Conservation (phyloP, 768 basidiomycete genomes). For the Lentinula boryana region DNA sequence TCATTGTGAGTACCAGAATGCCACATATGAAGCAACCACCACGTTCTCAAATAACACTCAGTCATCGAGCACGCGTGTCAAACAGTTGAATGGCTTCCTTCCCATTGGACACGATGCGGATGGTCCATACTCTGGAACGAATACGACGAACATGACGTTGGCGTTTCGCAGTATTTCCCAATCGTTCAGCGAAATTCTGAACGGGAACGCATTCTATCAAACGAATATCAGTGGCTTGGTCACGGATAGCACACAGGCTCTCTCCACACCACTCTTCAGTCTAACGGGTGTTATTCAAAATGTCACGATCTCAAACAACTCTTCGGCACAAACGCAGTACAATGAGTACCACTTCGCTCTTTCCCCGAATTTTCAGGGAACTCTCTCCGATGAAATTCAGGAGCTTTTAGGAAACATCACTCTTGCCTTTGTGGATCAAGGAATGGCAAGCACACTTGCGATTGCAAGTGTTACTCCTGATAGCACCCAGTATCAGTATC, state of each 20-base stretch:
- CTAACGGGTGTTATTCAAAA: background rate
- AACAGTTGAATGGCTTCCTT: background rate
- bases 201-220: background rate
- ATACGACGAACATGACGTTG: background rate
- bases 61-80: background rate
- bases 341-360: background rate
- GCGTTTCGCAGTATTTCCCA: background rate
- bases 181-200: background rate
- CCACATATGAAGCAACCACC: background rate
- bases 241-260: background rate
- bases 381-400: background rate
- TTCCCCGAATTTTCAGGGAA: background rate
- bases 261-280: background rate
- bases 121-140: background rate
- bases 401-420: background rate
- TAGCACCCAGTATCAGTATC: conserved; percentile 32
- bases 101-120: background rate
- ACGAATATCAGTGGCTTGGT: background rate
- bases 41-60: background rate
- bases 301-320: background rate
- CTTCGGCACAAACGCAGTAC: background rate
- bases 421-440: background rate
- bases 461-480: conserved; percentile 9
- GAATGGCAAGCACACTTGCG: conserved; percentile 1
- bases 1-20: conserved; percentile 2